A percentile compares a stretch with the other conserved stretches of the same genome.
These are phyloP conservation scores for Aquanectria penicillioides DNA, from an alignment of 2,329 filamentous ascomycete genomes.

Conservation along the genomic window DNA sequence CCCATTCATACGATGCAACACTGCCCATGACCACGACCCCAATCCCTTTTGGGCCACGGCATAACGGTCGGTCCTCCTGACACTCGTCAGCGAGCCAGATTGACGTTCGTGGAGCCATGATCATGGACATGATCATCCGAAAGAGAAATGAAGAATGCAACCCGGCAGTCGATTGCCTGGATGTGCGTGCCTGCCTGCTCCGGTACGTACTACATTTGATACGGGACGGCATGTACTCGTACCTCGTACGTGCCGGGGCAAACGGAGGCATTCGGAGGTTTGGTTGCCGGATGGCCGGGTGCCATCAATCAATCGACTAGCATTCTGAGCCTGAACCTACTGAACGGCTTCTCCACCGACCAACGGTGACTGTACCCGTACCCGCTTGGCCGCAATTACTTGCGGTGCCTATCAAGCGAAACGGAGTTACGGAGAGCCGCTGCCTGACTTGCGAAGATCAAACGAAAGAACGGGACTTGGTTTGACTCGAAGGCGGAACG, in stretches of 20 bases:
- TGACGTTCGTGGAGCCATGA: constrained; percentile 3
- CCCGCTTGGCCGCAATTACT: too few relatives aligned
- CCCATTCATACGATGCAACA: constrained; percentile 11
- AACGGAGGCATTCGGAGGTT: constrained; percentile 6
- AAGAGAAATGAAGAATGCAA: not conserved
- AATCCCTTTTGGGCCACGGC: constrained; percentile 2
- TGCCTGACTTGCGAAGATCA: constrained; percentile 5
- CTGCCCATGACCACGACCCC: not conserved
- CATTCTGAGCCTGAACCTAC: constrained; percentile 3
- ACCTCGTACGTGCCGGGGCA: constrained; percentile 34
- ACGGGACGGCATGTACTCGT: constrained; percentile 25
- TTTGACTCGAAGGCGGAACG: not conserved
- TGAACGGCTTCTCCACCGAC: not conserved
- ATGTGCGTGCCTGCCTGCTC: constrained; percentile 1
- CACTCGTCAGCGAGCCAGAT: constrained; percentile 2
- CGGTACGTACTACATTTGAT: constrained; percentile 20
- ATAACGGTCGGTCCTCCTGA: constrained; percentile 15
- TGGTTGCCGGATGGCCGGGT: constrained; percentile 10
- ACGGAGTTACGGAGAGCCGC: not conserved
- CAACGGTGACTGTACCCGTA: not conserved
- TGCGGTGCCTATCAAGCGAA: too few relatives aligned
- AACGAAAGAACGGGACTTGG: constrained; percentile 5
- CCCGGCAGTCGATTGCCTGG: constrained; percentile 12
- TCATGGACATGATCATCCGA: constrained; percentile 7
- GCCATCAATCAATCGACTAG: not conserved